Base-by-base conservation (phyloP, 192 early-diverging fungal species). In the Phlyctochytrium bullatum region DNA sequence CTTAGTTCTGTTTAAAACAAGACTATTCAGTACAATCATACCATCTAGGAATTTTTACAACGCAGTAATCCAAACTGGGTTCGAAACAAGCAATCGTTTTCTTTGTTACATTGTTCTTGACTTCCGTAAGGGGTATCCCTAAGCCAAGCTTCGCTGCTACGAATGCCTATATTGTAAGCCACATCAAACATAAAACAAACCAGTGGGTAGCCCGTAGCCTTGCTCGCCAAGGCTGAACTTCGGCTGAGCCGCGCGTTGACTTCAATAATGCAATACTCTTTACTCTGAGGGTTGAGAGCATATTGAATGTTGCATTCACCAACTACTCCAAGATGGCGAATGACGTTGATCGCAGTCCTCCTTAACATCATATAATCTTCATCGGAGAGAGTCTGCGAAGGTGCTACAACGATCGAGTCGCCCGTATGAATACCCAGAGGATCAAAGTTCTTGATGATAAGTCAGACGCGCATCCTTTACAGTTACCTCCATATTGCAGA, bases 301-400 rank as follows among this genome's bases (percentile, higher is more conserved):
- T 98, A 98, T 80, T 98, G 97, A 67, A 98, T 93, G 78, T 98
- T 98, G 83, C 97, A 98, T 82, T 98, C 97, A 65, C 97, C 97
- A n/a, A 98, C 87, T 0, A 98, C 97, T 64, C 97, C 97, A 59
- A 98, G 80, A 75, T 96, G 94, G 54, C 97, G 90, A 66, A 98
- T 95, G 31, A 98, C 91, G 57, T 96, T 98, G 61, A 97, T 89
- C 20, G 97, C 97, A 0, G 95, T 93, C 3, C 92, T 88, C 67
- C 97, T 89, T 28, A 98, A 88, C 97, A 98, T 98, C 79, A 96
- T 92, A 82, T 98, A 98, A 74, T 98, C 97, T 59, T 95, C 95
- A 78, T 98, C 95, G 57, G 89, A 91, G 34, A 98, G 83, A 25
- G 97, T 98, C 78, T 98, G 97, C 27, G 91, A 93, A 28, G 97